Evolutionary conservation across 345 rosid genomes (phyloP), one percentile per base, ranked within the genome.

Genomic region (Aquilaria malaccensis): DNA sequence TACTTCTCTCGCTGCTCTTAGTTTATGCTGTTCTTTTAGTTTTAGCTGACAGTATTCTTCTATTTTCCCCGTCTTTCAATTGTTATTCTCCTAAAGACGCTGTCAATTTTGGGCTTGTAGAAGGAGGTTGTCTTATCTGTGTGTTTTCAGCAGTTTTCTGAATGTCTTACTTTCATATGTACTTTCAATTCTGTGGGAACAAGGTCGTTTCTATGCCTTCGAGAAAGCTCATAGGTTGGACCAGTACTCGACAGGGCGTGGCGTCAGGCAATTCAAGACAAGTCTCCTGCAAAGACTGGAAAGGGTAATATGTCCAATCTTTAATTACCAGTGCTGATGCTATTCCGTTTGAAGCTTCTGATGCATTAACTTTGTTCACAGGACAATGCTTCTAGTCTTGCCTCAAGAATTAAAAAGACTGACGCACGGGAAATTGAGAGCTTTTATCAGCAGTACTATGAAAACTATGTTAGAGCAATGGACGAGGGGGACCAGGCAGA

Each of bases 401-500:
- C 99, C 61, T 86, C 99, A 49, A 80, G 99, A 61, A 77, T 84
- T 45, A 86, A 90, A 75, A 94, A 90, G 83, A 94, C 96, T 10
- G 99, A 94, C 77, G 97, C 96, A 3, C 83, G 83, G 66, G 99
- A 94, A 87, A 89, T 94, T 55, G 88, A 85, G 78, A 83, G 92
- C 81, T 94, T 80, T 76, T 94, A 94, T 69, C 86, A 90, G 57
- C 92, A 90, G 69, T 94, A 90, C 69, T 94, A 90, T 71, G 94
- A 90, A 68, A 89, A 85, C 58, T 94, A 90, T 71, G 95, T 90
- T 64, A 72, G 89, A 78, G 83, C 96, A 70, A 83, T 94, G 74
- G 97, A 86, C 68, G 84, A 94, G 74, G 97, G 97, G 48, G 97
- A 90, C 68, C 94, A 90, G 74, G 97, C 99, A 50, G 96, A 94